These are phyloP conservation scores for Hypseocharis bilobata DNA, from an alignment of 441 rosid species.

Conservation along the genomic window DNA sequence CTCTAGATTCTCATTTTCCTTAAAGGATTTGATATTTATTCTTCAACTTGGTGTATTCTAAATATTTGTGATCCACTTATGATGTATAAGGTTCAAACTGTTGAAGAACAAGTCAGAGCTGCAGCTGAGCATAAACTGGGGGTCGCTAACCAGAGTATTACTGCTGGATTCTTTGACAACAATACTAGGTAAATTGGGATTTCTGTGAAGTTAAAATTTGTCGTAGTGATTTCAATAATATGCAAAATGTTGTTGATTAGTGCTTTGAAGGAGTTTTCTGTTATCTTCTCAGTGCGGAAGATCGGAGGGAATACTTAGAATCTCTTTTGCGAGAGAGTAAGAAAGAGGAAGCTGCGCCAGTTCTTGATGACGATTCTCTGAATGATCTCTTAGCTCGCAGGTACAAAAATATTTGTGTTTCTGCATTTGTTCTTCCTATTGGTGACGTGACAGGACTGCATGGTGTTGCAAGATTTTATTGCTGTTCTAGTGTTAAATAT, in stretches of 20 bases:
- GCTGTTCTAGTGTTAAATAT: too few species aligned
- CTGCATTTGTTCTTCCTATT: slow-evolving; percentile 8
- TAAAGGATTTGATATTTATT: too few species aligned
- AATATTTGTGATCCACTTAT: slow-evolving; percentile 7
- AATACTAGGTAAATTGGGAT: slow-evolving; percentile 55
- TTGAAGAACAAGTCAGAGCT: slow-evolving; percentile 94
- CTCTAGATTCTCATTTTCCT: too few species aligned
- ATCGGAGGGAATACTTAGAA: slow-evolving; percentile 86
- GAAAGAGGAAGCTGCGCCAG: slow-evolving; percentile 87
- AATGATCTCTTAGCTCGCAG: slow-evolving; percentile 85
- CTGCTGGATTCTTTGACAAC: slow-evolving; percentile 93
- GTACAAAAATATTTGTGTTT: slow-evolving; percentile 24
- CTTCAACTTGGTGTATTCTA: too few species aligned
- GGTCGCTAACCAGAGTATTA: slow-evolving; percentile 93
- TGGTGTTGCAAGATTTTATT: too few species aligned
- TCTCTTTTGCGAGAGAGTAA: slow-evolving; percentile 77
- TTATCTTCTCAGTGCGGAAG: slow-evolving; percentile 62
- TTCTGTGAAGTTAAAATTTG: slow-evolving; percentile 11
- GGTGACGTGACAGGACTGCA: background rate
- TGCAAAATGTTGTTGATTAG: slow-evolving; percentile 12
- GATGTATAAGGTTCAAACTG: slow-evolving; percentile 64
- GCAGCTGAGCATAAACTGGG: slow-evolving; percentile 93
- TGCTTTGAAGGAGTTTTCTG: slow-evolving; percentile 17
- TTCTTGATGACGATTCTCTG: slow-evolving; percentile 70
- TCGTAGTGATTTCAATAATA: background rate